Percentiles rank a stretch among this genome's conserved stretches.
Evolutionary conservation across 805 yeast genomes (phyloP).

Genomic region (Yamadazyma laniorum): DNA sequence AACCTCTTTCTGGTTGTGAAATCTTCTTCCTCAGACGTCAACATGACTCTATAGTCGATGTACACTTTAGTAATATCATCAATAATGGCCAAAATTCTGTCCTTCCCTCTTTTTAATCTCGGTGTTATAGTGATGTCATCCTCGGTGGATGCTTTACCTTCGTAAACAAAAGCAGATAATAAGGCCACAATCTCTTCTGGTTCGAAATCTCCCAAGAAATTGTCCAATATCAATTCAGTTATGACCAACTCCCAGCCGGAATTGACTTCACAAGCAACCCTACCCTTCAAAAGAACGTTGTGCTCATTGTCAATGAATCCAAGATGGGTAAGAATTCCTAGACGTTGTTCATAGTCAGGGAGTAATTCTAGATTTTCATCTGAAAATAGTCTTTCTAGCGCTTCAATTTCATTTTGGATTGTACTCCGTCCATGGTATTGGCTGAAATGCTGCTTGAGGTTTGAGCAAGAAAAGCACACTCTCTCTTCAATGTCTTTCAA

Average conservation of each 20-base stretch:
- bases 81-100: conserved; percentile 68
- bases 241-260: conserved; percentile 88
- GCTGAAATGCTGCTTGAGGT: conserved; percentile 45
- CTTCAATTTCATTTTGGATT: conserved; percentile 50
- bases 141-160: conserved; percentile 67
- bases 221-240: conserved; percentile 87
- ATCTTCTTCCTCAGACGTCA: conserved; percentile 82
- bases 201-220: conserved; percentile 87
- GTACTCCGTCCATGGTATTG: conserved; percentile 46
- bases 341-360: conserved; percentile 91
- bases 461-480: conserved; percentile 33
- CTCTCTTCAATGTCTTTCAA: conserved; percentile 25
- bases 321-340: conserved; percentile 73
- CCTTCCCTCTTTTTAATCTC: conserved; percentile 67
- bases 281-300: conserved; percentile 82
- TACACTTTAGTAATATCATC: conserved; percentile 59
- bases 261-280: conserved; percentile 82
- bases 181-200: conserved; percentile 97
- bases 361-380: conserved; percentile 86
- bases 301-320: conserved; percentile 74
- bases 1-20: conserved; percentile 83
- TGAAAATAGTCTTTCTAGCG: conserved; percentile 61
- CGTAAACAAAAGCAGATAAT: conserved; percentile 88
- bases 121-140: conserved; percentile 73
- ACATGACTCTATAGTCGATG: conserved; percentile 63